Percentiles rank a stretch among this genome's conserved stretches.
phyloP scores from a whole-genome alignment of 2,329 filamentous ascomycete species.

The Penicillium oxalicum region DNA sequence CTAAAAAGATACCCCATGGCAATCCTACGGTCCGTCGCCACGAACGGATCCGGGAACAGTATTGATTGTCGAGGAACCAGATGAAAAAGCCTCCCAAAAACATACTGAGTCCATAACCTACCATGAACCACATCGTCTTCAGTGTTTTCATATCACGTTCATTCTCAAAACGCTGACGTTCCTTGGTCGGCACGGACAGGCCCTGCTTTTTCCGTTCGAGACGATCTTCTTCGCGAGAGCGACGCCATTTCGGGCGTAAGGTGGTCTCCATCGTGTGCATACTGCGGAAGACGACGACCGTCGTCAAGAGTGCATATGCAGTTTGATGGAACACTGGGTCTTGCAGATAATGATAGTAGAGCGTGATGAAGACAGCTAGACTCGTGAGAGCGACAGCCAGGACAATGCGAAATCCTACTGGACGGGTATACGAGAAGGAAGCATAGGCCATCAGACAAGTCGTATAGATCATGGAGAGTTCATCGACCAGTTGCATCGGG shows the following conservation, averaged over 20 bases:
- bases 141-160: slow-evolving; percentile 53
- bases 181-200: slow-evolving; percentile 38
- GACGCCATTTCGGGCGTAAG: slow-evolving; percentile 54
- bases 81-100: slow-evolving; percentile 71
- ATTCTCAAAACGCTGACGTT: slow-evolving; percentile 46
- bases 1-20: slow-evolving; percentile 72
- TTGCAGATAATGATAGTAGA: slow-evolving; percentile 75
- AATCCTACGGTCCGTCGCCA: slow-evolving; percentile 65
- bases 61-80: slow-evolving; percentile 75
- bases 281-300: slow-evolving; percentile 62
- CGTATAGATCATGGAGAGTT: slow-evolving; percentile 67
- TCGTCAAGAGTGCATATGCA: slow-evolving; percentile 67
- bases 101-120: slow-evolving; percentile 59
- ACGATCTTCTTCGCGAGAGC: slow-evolving; percentile 43
- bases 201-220: slow-evolving; percentile 32
- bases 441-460: slow-evolving; percentile 66
- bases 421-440: slow-evolving; percentile 65
- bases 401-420: slow-evolving; percentile 45
- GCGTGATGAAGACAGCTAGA: slow-evolving; percentile 64
- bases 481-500: slow-evolving; percentile 66
- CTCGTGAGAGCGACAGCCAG: slow-evolving; percentile 54
- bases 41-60: slow-evolving; percentile 58
- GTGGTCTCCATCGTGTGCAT: slow-evolving; percentile 71
- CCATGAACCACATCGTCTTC: slow-evolving; percentile 70
- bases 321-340: slow-evolving; percentile 79